Percentiles rank a stretch among this genome's conserved stretches.
Evolutionary conservation across 805 yeast genomes (phyloP).

Genomic region (Kodamaea nitidulidarum): DNA sequence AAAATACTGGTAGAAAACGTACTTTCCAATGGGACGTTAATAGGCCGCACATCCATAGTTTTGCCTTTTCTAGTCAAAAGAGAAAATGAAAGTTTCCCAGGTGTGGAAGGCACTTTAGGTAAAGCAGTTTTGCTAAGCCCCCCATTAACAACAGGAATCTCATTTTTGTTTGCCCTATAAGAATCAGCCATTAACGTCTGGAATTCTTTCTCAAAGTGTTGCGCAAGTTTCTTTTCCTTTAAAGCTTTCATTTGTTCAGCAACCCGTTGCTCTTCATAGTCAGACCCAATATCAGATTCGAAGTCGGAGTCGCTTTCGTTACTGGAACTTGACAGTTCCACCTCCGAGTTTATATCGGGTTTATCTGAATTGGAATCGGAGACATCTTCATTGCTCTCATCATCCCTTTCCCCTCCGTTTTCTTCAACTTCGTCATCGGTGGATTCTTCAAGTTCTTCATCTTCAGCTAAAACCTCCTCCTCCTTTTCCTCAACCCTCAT

Average conservation of each 20-base stretch:
- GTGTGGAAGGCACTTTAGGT: background rate
- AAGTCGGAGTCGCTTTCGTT: constrained; percentile 15
- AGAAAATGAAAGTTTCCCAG: constrained; percentile 40
- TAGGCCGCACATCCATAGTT: constrained; percentile 37
- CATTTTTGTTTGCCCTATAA: constrained; percentile 31
- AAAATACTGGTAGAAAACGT: constrained; percentile 51
- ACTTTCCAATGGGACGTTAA: constrained; percentile 51
- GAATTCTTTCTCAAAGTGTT: constrained; percentile 55
- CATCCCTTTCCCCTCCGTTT: constrained; percentile 15
- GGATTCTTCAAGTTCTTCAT: constrained; percentile 10
- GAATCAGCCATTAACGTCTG: constrained; percentile 51
- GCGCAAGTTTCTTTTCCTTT: constrained; percentile 35
- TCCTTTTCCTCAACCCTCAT: constrained; percentile 11
- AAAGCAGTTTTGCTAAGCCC: background rate
- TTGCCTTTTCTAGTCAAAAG: constrained; percentile 54
- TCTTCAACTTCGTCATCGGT: constrained; percentile 15
- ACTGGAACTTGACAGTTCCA: constrained; percentile 9
- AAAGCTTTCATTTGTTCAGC: constrained; percentile 5
- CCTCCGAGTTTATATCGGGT: constrained; percentile 4
- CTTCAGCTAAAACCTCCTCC: constrained; percentile 15
- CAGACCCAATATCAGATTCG: constrained; percentile 8
- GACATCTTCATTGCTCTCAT: constrained; percentile 15
- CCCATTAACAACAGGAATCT: constrained; percentile 6
- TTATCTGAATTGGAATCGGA: background rate
- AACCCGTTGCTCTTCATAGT: background rate